These are phyloP conservation scores for Gymnopilus dilepis DNA, from an alignment of 768 basidiomycete species.

Conservation along the genomic window DNA sequence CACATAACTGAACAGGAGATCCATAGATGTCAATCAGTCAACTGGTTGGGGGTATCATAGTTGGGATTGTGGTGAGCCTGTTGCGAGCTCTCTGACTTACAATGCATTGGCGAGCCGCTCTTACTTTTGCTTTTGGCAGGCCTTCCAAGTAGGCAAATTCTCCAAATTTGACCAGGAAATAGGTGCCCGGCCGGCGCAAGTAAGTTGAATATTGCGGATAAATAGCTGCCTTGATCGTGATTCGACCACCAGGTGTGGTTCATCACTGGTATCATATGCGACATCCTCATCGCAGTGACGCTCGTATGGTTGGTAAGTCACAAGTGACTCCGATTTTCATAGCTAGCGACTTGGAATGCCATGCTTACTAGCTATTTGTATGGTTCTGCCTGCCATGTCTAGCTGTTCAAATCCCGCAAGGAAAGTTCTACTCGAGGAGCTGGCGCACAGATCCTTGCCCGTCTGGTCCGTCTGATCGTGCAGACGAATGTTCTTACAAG, in stretches of 20 bases:
- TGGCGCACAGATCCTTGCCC: slow-evolving; percentile 13
- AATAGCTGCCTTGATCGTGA: not conserved
- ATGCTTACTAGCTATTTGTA: not conserved
- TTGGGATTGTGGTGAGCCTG: no score
- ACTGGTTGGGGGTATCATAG: no score
- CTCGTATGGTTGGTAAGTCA: slow-evolving; percentile 19
- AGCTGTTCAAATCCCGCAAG: not conserved
- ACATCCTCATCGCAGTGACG: slow-evolving; percentile 15
- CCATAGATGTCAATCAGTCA: no score
- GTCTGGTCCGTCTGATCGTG: slow-evolving; percentile 15
- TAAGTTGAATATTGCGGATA: no score
- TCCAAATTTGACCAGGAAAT: no score
- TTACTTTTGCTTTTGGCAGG: no score
- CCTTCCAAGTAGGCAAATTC: no score
- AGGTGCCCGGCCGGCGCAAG: slow-evolving; percentile 8
- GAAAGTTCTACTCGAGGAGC: not conserved
- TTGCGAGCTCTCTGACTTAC: no score
- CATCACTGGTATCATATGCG: slow-evolving; percentile 13
- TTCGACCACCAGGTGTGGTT: slow-evolving; percentile 6
- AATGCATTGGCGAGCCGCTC: no score
- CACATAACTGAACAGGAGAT: not conserved
- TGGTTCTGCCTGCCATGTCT: not conserved
- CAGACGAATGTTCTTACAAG: no score
- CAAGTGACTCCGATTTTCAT: not conserved
- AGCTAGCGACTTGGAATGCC: not conserved